phyloP scores from a whole-genome alignment of 345 rosid genomes.

The Syzygium oleosum region DNA sequence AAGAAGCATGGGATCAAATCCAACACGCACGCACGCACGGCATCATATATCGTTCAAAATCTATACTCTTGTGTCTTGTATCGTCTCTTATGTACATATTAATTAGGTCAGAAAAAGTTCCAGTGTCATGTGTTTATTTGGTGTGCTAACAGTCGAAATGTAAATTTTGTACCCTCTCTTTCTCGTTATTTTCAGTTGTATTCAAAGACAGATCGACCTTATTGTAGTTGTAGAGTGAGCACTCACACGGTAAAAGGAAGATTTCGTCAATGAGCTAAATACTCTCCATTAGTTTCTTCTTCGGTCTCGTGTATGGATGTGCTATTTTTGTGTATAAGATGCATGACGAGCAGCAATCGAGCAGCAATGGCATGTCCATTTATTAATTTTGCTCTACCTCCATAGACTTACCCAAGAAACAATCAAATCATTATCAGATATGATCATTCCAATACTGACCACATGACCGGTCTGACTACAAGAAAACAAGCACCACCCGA shows the following conservation, averaged over 20 bases:
- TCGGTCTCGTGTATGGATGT: background rate
- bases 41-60: background rate
- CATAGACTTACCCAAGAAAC: background rate
- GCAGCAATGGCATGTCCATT: background rate
- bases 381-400: background rate
- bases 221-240: background rate
- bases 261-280: background rate
- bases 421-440: background rate
- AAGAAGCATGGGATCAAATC: background rate
- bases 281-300: background rate
- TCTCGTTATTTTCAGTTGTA: background rate
- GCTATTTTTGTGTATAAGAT: background rate
- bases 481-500: background rate
- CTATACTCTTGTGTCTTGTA: background rate
- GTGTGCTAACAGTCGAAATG: background rate
- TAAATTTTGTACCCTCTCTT: background rate
- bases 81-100: background rate
- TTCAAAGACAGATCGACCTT: background rate
- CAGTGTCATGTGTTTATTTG: background rate
- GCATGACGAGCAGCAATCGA: background rate
- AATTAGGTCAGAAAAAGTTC: background rate
- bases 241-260: background rate
- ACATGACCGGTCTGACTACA: background rate
- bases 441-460: background rate
- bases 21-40: background rate